Evolutionary conservation across 116 monocot genomes (phyloP).

Genomic region (Posidonia oceanica): DNA sequence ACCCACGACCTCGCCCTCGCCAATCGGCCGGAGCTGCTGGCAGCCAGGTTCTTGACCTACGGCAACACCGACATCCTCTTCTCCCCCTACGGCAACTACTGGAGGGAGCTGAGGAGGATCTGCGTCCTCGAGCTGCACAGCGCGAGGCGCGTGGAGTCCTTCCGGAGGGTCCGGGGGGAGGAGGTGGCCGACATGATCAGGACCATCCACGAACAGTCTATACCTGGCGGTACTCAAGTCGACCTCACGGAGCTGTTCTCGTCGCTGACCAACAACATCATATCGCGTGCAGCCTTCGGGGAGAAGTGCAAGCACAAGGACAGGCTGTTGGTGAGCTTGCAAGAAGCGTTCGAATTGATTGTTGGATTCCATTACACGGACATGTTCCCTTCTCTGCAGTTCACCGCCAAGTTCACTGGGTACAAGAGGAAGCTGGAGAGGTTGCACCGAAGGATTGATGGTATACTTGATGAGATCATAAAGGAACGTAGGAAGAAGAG

Average conservation of each 20-base stretch:
- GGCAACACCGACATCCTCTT: conserved; percentile 2
- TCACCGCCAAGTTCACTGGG: conserved; percentile 4
- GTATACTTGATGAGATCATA: conserved; percentile 13
- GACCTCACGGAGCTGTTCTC: conserved; percentile 6
- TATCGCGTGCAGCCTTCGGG: conserved; percentile 9
- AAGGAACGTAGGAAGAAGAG: too few species aligned
- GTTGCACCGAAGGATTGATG: conserved; percentile 8
- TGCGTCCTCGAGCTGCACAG: conserved; percentile 8
- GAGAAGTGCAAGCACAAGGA: conserved; percentile 6
- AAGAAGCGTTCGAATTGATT: not conserved
- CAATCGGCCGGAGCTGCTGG: too few species aligned
- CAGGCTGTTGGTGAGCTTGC: not conserved
- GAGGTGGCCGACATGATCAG: not conserved
- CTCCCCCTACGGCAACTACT: conserved; percentile 17
- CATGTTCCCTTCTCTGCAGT: conserved; percentile 15
- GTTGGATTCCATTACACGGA: conserved; percentile 13
- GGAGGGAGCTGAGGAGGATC: conserved; percentile 20
- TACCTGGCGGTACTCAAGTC: not conserved
- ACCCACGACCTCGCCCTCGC: too few species aligned
- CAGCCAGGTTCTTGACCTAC: too few species aligned
- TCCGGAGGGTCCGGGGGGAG: not conserved
- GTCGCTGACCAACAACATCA: conserved; percentile 1
- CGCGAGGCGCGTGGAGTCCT: conserved; percentile 4
- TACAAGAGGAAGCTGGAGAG: too few species aligned
- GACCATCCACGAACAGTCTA: not conserved